Percentiles rank a stretch among this genome's conserved stretches.
phyloP scores from a whole-genome alignment of 2,329 filamentous ascomycete genomes.

The Aspergillus sp. region DNA sequence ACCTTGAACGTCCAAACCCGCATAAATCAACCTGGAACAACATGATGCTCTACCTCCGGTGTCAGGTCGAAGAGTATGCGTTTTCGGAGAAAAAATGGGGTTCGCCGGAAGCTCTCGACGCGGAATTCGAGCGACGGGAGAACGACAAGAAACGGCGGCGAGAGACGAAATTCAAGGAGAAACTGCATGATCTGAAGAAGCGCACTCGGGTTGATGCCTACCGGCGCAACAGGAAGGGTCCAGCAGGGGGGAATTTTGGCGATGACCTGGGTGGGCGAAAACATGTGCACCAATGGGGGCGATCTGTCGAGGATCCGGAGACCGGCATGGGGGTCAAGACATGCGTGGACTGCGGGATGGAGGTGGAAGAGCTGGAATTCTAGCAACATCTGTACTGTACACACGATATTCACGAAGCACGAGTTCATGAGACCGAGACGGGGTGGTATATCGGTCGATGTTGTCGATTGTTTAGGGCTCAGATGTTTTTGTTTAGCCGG shows the following conservation, averaged over 20 bases:
- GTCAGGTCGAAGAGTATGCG: slow-evolving; percentile 89
- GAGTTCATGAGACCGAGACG: slow-evolving; percentile 3
- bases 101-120: slow-evolving; percentile 71
- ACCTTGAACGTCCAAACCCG: slow-evolving; percentile 81
- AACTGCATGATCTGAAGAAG: slow-evolving; percentile 83
- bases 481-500: too few species aligned
- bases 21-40: slow-evolving; percentile 95
- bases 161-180: slow-evolving; percentile 83
- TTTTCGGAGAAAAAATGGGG: slow-evolving; percentile 81
- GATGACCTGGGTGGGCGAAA: slow-evolving; percentile 61
- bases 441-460: slow-evolving; percentile 1
- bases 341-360: slow-evolving; percentile 57
- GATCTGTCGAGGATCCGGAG: slow-evolving; percentile 48
- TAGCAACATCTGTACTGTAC: slow-evolving; percentile 15
- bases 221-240: slow-evolving; percentile 54
- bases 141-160: slow-evolving; percentile 73
- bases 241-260: slow-evolving; percentile 54
- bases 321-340: slow-evolving; percentile 59
- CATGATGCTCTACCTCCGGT: slow-evolving; percentile 96
- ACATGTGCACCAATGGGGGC: slow-evolving; percentile 83
- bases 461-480: too few species aligned
- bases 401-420: slow-evolving; percentile 3
- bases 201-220: slow-evolving; percentile 87
- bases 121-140: slow-evolving; percentile 73
- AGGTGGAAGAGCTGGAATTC: slow-evolving; percentile 57